These are phyloP conservation scores for Neurospora crassa DNA, from an alignment of 2,329 filamentous ascomycete genomes.

Conservation along the genomic window DNA sequence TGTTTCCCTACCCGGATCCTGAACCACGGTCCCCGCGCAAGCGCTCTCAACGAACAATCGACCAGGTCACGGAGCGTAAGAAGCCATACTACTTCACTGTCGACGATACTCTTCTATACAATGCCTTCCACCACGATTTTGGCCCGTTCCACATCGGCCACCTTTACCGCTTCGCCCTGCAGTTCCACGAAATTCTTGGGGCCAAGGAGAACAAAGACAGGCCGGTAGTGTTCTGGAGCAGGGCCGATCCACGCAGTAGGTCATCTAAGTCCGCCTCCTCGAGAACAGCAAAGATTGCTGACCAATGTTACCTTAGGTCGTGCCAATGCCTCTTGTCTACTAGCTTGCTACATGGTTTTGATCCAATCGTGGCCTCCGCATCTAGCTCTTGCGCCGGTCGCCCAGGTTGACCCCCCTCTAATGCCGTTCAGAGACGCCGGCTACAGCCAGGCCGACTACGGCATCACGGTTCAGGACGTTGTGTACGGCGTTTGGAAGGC, in stretches of 20 bases:
- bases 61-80: constrained; percentile 38
- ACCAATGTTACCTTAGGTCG: constrained; percentile 48
- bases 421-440: constrained; percentile 99
- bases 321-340: constrained; percentile 86
- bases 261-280: constrained; percentile 14
- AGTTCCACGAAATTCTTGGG: constrained; percentile 89
- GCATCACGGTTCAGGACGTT: constrained; percentile 90
- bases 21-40: constrained; percentile 62
- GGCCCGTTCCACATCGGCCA: constrained; percentile 96
- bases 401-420: constrained; percentile 90
- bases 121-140: constrained; percentile 97
- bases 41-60: constrained; percentile 56
- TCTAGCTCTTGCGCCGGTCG: constrained; percentile 86
- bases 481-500: constrained; percentile 99
- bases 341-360: constrained; percentile 97
- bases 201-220: constrained; percentile 83
- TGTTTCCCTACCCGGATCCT: constrained; percentile 68
- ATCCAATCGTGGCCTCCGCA: constrained; percentile 98
- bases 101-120: constrained; percentile 87
- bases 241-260: constrained; percentile 81
- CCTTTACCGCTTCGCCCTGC: constrained; percentile 89
- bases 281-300: constrained; percentile 1
- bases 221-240: constrained; percentile 93
- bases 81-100: constrained; percentile 91
- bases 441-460: constrained; percentile 96